Evolutionary conservation across 768 basidiomycete genomes (phyloP), one percentile per base, ranked within the genome.

Genomic region (Termitomyces sp.): DNA sequence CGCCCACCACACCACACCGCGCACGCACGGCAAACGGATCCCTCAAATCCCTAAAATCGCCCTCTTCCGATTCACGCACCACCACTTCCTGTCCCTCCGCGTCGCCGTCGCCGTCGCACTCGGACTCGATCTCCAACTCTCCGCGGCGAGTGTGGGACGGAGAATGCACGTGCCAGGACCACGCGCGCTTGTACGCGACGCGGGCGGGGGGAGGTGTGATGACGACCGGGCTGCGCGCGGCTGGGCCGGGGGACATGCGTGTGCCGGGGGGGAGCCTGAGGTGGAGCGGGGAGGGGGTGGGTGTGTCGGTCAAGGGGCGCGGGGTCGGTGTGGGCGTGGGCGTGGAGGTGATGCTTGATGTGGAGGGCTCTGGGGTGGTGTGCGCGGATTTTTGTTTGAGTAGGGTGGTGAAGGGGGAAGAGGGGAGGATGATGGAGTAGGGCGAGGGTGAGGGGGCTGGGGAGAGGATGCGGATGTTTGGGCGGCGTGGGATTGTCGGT

Each of bases 21-120:
- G n/a, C n/a, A n/a, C n/a, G 28, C 28, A 7, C 28, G 5, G 28
- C 53, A 11, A 58, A 58, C 40, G 58, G 58, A 19, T 58, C 58
- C 0, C 50, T 17, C 7, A 58, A 43, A 19, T 58, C 54, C 28
- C 32, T 48, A 12, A 37, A 52, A 17, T 58, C 58, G 5, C 54
- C 47, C 5, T 48, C 54, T 8, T 19, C 45, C 5, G 28, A 28
- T 6, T 19, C 28, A 2, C 7, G 2, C 37, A 28, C 28, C 7
- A 7, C 7, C 5, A 28, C 5, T 5, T 28, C 28, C 5, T 28
- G 28, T 28, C 7, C 28, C 7, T 28, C 28, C 28, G n/a, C n/a
- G n/a, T n/a, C n/a, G n/a, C n/a, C n/a, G n/a, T n/a, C n/a, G n/a
- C n/a, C n/a, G n/a, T n/a, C n/a, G n/a, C n/a, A n/a, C n/a, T n/a